Evolutionary conservation across 176 grass and related monocot genomes (phyloP), one percentile per base, ranked within the genome.

Genomic region (Puya raimondii): DNA sequence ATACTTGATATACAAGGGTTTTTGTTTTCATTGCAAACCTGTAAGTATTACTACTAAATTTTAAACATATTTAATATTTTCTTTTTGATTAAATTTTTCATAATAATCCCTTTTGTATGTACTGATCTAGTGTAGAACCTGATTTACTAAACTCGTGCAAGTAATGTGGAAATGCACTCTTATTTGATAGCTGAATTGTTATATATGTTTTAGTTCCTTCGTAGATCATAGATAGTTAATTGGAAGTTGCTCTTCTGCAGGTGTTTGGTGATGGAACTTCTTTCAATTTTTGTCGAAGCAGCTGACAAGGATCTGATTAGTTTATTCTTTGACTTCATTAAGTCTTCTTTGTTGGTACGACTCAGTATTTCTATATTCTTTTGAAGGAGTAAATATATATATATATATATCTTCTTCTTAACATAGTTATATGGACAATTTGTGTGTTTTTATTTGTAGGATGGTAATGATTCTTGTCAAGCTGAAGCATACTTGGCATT

Each of bases 241-340:
- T 72, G 64, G 53, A 75, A 48, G 15, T 70, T 67, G 64, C 76
- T 14, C 22, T 73, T 63, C 27, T 79, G 68, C 72, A 91, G 88
- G 79, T 84, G 64, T 77, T 64, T 91, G 78, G 22, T 91, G n/a
- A 73, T 87, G 73, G 88, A 96, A 51, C 74, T 96, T 77, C 76
- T 79, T 66, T 87, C 83, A 23, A 76, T 79, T 15, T 83, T 92
- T 53, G 72, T 79, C 76, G 81, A 85, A 84, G 81, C 73, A 61
- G 86, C 83, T 42, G 73, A 89, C 29, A 54, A 81, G 56, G 74
- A 92, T 68, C 67, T 91, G 10, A 80, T 92, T 75, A 83, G 85
- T 81, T 83, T 87, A 65, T 66, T 96, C 53, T 96, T 90, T 83
- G 70, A 85, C 81, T 89, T 92, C 79, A 83, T 89, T 20, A 92